A percentile compares a stretch with the other conserved stretches of the same genome.
phyloP scores from a whole-genome alignment of 352 stramenopile species.

The Globisporangium orthogonon region DNA sequence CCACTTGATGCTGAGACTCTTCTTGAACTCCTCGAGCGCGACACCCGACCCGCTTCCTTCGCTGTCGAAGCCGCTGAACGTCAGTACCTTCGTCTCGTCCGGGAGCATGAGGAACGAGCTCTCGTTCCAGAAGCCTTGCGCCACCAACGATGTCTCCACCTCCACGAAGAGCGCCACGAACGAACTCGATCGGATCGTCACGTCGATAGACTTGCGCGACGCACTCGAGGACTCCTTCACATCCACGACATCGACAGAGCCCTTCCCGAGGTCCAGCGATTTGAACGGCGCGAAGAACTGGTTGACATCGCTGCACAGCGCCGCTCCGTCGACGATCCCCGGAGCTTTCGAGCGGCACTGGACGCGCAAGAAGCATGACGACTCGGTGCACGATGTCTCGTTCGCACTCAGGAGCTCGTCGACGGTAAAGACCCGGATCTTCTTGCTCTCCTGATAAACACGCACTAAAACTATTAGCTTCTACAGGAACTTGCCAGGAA shows the following conservation, averaged over 20 bases:
- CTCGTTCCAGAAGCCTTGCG: slow-evolving; percentile 54
- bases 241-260: slow-evolving; percentile 18
- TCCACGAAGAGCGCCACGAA: slow-evolving; percentile 79
- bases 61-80: slow-evolving; percentile 28
- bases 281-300: slow-evolving; percentile 75
- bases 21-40: slow-evolving; percentile 26
- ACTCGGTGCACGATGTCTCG: slow-evolving; percentile 29
- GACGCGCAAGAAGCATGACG: slow-evolving; percentile 53
- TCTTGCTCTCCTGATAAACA: slow-evolving; percentile 28
- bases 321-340: slow-evolving; percentile 1
- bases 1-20: slow-evolving; percentile 46
- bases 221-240: slow-evolving; percentile 1
- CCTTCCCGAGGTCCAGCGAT: slow-evolving; percentile 34
- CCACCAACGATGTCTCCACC: slow-evolving; percentile 28
- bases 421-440: slow-evolving; percentile 21
- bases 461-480: neutral
- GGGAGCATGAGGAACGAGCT: slow-evolving; percentile 76
- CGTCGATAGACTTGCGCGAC: slow-evolving; percentile 19
- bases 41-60: slow-evolving; percentile 7
- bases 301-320: slow-evolving; percentile 36
- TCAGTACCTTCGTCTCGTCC: slow-evolving; percentile 41
- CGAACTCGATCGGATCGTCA: slow-evolving; percentile 37
- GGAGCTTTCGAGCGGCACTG: slow-evolving; percentile 17
- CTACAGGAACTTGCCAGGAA: neutral
- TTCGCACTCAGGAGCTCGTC: slow-evolving; percentile 24